Percentiles rank a stretch among this genome's conserved stretches.
phyloP scores from a whole-genome alignment of 192 early-diverging fungal species.

The Haplosporangium gracile region DNA sequence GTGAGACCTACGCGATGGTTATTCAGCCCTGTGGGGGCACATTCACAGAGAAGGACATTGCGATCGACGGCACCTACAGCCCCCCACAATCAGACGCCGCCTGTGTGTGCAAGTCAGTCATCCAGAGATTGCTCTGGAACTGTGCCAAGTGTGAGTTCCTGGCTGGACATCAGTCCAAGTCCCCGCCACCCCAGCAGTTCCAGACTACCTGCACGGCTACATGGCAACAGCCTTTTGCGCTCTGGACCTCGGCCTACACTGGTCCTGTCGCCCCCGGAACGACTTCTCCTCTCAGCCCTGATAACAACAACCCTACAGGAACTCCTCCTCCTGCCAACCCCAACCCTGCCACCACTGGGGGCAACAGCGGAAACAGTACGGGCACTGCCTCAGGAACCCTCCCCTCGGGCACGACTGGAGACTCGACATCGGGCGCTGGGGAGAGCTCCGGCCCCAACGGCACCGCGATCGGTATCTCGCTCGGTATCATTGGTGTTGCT shows the following conservation, averaged over 20 bases:
- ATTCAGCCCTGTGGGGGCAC: slow-evolving; percentile 31
- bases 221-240: slow-evolving; percentile 3
- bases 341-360: background rate
- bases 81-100: slow-evolving; percentile 22
- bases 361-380: background rate
- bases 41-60: slow-evolving; percentile 18
- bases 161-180: background rate
- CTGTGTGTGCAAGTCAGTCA: slow-evolving; percentile 30
- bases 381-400: background rate
- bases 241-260: slow-evolving; percentile 27
- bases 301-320: background rate
- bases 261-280: slow-evolving; percentile 39
- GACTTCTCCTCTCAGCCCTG: slow-evolving; percentile 1
- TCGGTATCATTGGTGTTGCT: slow-evolving; percentile 47
- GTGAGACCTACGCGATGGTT: slow-evolving; percentile 36
- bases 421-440: background rate
- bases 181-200: slow-evolving; percentile 24
- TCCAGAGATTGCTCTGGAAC: slow-evolving; percentile 42
- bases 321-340: background rate
- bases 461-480: slow-evolving; percentile 44
- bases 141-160: slow-evolving; percentile 21
- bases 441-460: slow-evolving; percentile 22
- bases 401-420: background rate
- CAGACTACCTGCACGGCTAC: slow-evolving; percentile 16
- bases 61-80: slow-evolving; percentile 27